Conservation (phyloP, 2,329 filamentous ascomycete species). For the Cercospora zeina region DNA sequence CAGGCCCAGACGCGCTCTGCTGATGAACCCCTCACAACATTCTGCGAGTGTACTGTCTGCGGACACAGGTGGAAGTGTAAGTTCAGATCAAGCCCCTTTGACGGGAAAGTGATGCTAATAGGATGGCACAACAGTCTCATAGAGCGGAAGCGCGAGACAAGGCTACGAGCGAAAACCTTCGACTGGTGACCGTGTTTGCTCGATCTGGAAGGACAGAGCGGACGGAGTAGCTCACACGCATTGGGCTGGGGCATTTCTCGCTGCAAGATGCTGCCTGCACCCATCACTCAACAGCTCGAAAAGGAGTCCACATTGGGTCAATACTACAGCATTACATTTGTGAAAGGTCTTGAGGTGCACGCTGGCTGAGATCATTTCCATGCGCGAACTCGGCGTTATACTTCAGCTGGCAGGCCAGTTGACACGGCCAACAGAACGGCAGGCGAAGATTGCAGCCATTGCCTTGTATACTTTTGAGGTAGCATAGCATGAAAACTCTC, state of each 20-base stretch:
- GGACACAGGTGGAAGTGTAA: constrained; percentile 54
- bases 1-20: constrained; percentile 95
- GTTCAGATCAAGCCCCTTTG: neutral
- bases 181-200: neutral
- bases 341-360: neutral
- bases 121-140: neutral
- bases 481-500: neutral
- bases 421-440: neutral
- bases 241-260: neutral
- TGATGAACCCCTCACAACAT: constrained; percentile 76
- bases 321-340: neutral
- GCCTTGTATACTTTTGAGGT: neutral
- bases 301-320: neutral
- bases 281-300: neutral
- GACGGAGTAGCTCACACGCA: neutral
- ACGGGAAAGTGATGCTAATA: neutral
- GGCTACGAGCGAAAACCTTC: neutral
- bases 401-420: neutral
- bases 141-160: neutral
- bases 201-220: neutral
- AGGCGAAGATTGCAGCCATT: neutral
- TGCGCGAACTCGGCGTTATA: neutral
- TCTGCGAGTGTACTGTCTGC: constrained; percentile 56
- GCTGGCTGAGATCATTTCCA: neutral
- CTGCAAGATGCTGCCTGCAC: neutral